Percentiles rank a stretch among this genome's conserved stretches.
phyloP scores from a whole-genome alignment of 2,329 filamentous ascomycete genomes.

The Orbilia oligospora region DNA sequence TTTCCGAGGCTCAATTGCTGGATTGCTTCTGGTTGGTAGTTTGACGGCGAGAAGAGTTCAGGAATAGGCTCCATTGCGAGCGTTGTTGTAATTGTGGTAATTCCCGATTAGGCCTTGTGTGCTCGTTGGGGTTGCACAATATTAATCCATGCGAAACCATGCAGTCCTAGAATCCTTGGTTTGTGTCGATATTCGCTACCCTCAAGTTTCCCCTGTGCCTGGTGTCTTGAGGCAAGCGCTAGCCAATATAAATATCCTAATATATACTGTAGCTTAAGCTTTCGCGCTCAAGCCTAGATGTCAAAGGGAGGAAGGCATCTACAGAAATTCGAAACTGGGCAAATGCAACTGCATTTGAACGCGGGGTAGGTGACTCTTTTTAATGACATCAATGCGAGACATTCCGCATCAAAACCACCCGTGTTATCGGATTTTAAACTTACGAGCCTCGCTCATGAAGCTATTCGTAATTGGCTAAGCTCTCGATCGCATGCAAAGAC shows the following conservation, averaged over 20 bases:
- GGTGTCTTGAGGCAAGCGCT: no score
- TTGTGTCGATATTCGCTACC: not conserved
- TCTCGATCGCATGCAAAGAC: conserved; percentile 4
- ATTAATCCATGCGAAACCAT: no score
- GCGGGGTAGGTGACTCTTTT: conserved; percentile 18
- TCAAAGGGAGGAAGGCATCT: not conserved
- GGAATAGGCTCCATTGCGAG: not conserved
- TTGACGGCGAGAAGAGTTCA: conserved; percentile 22
- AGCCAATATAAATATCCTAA: not conserved
- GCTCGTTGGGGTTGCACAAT: not conserved
- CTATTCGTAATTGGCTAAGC: not conserved
- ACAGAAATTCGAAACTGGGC: conserved; percentile 1
- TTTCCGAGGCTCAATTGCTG: conserved; percentile 34
- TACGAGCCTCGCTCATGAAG: conserved; percentile 11
- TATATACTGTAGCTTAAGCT: no score
- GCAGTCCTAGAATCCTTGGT: not conserved
- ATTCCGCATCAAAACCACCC: not conserved
- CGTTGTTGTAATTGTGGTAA: not conserved
- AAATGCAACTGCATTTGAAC: not conserved
- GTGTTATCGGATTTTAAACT: not conserved
- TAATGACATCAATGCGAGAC: conserved; percentile 15
- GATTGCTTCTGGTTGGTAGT: not conserved
- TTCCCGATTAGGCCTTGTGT: not conserved
- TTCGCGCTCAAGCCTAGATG: not conserved
- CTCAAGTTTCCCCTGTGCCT: no score